Conservation (phyloP, 1,284 basidiomycete species). For the Pyrrhoderma noxium region DNA sequence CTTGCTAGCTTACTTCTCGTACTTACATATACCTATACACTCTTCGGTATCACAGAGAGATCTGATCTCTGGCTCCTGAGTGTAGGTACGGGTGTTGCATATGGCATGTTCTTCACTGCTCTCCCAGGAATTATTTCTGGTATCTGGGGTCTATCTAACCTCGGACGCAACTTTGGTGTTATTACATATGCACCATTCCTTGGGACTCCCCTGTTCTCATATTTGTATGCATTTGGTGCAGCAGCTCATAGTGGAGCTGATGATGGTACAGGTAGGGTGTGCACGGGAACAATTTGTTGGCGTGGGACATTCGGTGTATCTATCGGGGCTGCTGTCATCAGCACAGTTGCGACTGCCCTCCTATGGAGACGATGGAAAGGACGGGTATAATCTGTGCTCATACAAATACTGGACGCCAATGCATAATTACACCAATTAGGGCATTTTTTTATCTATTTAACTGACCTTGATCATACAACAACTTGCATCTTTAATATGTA, state of each 20-base stretch:
- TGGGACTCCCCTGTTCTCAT: slow-evolving; percentile 68
- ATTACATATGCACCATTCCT: slow-evolving; percentile 65
- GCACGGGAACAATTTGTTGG: slow-evolving; percentile 59
- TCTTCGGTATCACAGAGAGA: slow-evolving; percentile 38
- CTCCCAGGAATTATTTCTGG: slow-evolving; percentile 62
- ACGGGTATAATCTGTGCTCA: slow-evolving; percentile 39
- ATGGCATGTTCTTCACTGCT: slow-evolving; percentile 62
- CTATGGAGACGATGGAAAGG: slow-evolving; percentile 60
- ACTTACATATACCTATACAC: slow-evolving; percentile 47
- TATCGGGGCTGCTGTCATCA: slow-evolving; percentile 35
- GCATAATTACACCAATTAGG: neutral
- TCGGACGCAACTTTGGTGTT: slow-evolving; percentile 69
- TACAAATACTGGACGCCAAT: too few relatives aligned
- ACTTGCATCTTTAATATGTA: neutral
- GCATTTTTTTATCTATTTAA: neutral
- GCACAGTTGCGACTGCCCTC: slow-evolving; percentile 36
- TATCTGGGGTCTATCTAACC: slow-evolving; percentile 60
- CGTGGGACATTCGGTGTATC: slow-evolving; percentile 52
- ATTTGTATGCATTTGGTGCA: slow-evolving; percentile 63
- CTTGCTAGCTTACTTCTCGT: slow-evolving; percentile 41
- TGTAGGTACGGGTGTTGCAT: slow-evolving; percentile 55
- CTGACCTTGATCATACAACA: too few relatives aligned
- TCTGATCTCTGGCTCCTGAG: slow-evolving; percentile 55
- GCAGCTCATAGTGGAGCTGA: slow-evolving; percentile 33
- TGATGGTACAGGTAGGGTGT: slow-evolving; percentile 34